Conservation (phyloP, 352 stramenopile species). For the Blastocystis sp. region DNA sequence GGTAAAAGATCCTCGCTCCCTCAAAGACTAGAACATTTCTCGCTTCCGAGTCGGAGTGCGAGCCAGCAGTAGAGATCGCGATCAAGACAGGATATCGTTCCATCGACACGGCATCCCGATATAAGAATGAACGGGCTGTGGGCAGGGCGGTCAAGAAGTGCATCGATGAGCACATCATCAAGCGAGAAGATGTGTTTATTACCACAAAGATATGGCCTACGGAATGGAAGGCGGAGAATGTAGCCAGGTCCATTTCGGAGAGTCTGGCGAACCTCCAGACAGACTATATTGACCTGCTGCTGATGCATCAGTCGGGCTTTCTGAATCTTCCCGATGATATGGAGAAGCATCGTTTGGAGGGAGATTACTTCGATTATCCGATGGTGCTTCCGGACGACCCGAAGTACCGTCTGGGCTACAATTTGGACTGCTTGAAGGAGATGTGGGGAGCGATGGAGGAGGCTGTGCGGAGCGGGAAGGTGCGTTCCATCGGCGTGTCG, state of each 20-base stretch:
- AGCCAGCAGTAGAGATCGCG: constrained; percentile 64
- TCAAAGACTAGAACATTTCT: constrained; percentile 58
- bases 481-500: constrained; percentile 68
- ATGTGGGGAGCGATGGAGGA: constrained; percentile 74
- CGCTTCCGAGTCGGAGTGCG: constrained; percentile 30
- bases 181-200: constrained; percentile 61
- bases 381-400: neutral
- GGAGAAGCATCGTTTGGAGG: neutral
- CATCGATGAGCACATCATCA: constrained; percentile 52
- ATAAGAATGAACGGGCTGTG: constrained; percentile 69
- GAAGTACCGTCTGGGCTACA: constrained; percentile 65
- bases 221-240: constrained; percentile 69
- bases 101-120: constrained; percentile 70
- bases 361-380: constrained; percentile 2
- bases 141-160: constrained; percentile 65
- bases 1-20: neutral
- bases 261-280: constrained; percentile 13
- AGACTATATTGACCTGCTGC: constrained; percentile 46
- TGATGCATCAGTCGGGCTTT: constrained; percentile 26
- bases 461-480: constrained; percentile 63
- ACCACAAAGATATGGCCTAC: constrained; percentile 64
- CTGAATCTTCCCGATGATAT: neutral
- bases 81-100: constrained; percentile 66
- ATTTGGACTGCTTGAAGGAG: constrained; percentile 66
- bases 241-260: constrained; percentile 66